Percentiles rank a stretch among this genome's conserved stretches.
Evolutionary conservation across 257 asterid species (phyloP).

Genomic region (Cynanchum wilfordii): DNA sequence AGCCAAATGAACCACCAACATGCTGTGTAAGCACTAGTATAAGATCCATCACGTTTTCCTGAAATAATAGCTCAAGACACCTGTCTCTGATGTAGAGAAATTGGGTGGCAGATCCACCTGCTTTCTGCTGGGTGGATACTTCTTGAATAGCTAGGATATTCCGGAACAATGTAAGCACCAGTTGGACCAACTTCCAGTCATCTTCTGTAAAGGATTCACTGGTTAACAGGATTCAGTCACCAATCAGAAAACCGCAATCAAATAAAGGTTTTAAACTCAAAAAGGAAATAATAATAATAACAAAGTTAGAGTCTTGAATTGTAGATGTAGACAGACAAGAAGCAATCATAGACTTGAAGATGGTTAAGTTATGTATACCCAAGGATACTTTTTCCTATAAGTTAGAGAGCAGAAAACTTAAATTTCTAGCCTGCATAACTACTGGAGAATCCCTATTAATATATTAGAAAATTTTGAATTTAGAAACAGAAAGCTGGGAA

Average conservation of each 20-base stretch:
- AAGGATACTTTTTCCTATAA: background rate
- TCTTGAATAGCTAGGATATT: slow-evolving; percentile 86
- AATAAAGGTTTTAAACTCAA: background rate
- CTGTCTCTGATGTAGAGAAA: slow-evolving; percentile 67
- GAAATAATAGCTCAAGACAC: slow-evolving; percentile 63
- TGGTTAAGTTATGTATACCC: background rate
- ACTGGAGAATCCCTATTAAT: too few species aligned
- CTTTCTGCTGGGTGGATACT: slow-evolving; percentile 70
- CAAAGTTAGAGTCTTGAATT: background rate
- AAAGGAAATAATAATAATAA: background rate
- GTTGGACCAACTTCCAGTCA: slow-evolving; percentile 95
- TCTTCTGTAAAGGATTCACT: slow-evolving; percentile 90
- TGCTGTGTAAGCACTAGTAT: slow-evolving; percentile 74
- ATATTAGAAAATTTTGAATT: too few species aligned
- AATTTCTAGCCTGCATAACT: background rate
- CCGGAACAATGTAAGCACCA: slow-evolving; percentile 81
- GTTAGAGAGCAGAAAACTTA: background rate
- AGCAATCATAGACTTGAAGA: background rate
- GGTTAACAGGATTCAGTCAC: slow-evolving; percentile 28
- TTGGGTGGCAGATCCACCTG: slow-evolving; percentile 66
- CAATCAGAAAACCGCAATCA: slow-evolving; percentile 8
- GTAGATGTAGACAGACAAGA: background rate
- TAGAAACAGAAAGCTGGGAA: background rate
- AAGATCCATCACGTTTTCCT: slow-evolving; percentile 91
- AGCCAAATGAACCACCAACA: slow-evolving; percentile 62